These are phyloP conservation scores for Aspergillus glaucus DNA, from an alignment of 2,329 filamentous ascomycete genomes.

Conservation along the genomic window DNA sequence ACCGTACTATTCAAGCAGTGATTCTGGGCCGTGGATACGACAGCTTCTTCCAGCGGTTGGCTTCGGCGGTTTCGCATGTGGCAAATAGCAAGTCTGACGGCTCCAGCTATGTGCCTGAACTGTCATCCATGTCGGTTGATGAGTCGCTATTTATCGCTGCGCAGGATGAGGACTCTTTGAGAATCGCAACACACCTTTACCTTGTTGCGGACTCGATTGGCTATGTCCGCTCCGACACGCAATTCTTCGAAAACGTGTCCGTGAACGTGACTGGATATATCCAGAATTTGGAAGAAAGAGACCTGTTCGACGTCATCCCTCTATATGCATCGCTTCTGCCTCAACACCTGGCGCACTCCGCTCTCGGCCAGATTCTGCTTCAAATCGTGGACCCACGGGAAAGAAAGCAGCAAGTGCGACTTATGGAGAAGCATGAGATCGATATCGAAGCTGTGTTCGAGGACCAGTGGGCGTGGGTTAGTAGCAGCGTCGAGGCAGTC, in stretches of 20 bases:
- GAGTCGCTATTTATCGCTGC: slow-evolving; percentile 41
- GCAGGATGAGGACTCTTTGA: slow-evolving; percentile 54
- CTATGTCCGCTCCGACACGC: slow-evolving; percentile 42
- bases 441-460: slow-evolving; percentile 68
- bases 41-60: slow-evolving; percentile 35
- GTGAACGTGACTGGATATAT: slow-evolving; percentile 72
- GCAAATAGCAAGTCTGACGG: slow-evolving; percentile 19
- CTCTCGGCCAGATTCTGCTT: slow-evolving; percentile 70
- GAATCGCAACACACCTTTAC: slow-evolving; percentile 62
- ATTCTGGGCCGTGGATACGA: slow-evolving; percentile 39
- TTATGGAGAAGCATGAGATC: slow-evolving; percentile 70
- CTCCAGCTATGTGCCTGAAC: slow-evolving; percentile 28
- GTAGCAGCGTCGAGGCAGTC: slow-evolving; percentile 27
- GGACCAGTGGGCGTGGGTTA: slow-evolving; percentile 52
- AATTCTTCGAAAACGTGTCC: slow-evolving; percentile 57
- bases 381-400: slow-evolving; percentile 61
- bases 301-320: slow-evolving; percentile 72
- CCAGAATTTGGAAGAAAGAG: slow-evolving; percentile 65
- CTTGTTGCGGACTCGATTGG: slow-evolving; percentile 59
- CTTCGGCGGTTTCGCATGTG: slow-evolving; percentile 35
- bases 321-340: slow-evolving; percentile 79
- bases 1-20: slow-evolving; percentile 38
- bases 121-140: slow-evolving; percentile 47
- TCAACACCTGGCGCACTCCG: slow-evolving; percentile 58
- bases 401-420: slow-evolving; percentile 61